Percentiles rank a stretch among this genome's conserved stretches.
These are phyloP conservation scores for Aspergillus hiratsukae DNA, from an alignment of 2,329 filamentous ascomycete genomes.

Conservation along the genomic window DNA sequence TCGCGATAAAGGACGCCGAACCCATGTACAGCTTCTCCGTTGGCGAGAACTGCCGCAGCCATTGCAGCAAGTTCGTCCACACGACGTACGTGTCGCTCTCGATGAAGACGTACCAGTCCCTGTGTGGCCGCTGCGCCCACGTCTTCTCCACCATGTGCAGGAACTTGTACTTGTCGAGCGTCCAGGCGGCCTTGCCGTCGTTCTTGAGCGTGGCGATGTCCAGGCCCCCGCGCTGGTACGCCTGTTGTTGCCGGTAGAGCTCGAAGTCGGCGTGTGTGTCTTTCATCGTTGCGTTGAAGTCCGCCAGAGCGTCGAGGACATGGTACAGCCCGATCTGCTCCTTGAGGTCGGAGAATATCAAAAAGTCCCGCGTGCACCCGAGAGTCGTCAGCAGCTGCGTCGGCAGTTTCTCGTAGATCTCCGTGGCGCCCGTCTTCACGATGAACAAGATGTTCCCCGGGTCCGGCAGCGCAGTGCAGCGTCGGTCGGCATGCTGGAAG, in stretches of 20 bases:
- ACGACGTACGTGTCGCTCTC: slow-evolving; percentile 54
- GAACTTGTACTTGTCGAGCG: slow-evolving; percentile 60
- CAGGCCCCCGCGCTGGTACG: slow-evolving; percentile 45
- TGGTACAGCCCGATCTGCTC: slow-evolving; percentile 27
- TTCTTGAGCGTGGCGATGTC: slow-evolving; percentile 22
- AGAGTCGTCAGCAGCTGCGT: slow-evolving; percentile 53
- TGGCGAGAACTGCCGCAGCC: slow-evolving; percentile 46
- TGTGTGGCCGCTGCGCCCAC: slow-evolving; percentile 47
- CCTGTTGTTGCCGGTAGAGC: slow-evolving; percentile 37
- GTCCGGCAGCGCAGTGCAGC: slow-evolving; percentile 43
- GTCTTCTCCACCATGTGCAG: slow-evolving; percentile 56
- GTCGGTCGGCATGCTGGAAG: slow-evolving; percentile 9
- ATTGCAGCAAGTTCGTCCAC: slow-evolving; percentile 48
- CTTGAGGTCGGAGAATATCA: slow-evolving; percentile 41
- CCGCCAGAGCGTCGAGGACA: slow-evolving; percentile 30
- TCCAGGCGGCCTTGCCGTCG: slow-evolving; percentile 42
- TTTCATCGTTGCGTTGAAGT: slow-evolving; percentile 39
- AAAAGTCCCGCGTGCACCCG: slow-evolving; percentile 47
- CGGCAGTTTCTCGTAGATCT: slow-evolving; percentile 50
- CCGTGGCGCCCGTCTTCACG: slow-evolving; percentile 57
- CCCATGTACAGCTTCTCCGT: slow-evolving; percentile 48
- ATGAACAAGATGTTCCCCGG: slow-evolving; percentile 48
- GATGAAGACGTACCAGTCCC: slow-evolving; percentile 57
- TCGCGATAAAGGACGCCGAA: slow-evolving; percentile 42
- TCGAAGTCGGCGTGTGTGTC: slow-evolving; percentile 48